These are phyloP conservation scores for Gymnopilus junonius DNA, from an alignment of 768 basidiomycete genomes.

Conservation along the genomic window DNA sequence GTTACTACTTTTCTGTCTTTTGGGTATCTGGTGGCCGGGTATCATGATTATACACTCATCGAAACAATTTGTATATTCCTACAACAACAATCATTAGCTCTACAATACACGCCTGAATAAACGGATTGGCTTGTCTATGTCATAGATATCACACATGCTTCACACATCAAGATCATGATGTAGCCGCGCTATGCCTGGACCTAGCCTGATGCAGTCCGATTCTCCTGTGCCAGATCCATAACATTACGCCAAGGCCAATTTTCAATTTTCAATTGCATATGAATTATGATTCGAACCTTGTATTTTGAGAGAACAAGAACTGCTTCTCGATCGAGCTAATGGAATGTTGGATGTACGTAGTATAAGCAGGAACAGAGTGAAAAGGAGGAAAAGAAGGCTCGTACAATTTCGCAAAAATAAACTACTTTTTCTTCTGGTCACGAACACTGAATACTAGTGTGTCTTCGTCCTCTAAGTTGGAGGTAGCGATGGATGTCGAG, in stretches of 20 bases:
- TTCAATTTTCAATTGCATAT: background rate
- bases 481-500: conserved; percentile 78
- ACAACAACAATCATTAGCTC: background rate
- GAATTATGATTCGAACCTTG: background rate
- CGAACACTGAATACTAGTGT: conserved; percentile 76
- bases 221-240: background rate
- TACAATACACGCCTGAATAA: background rate
- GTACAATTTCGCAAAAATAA: conserved; percentile 3
- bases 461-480: conserved; percentile 94
- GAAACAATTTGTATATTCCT: background rate
- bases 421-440: conserved; percentile 74
- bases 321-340: background rate
- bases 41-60: background rate
- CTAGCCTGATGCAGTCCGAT: background rate
- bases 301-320: background rate
- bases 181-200: background rate
- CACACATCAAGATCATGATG: too few relatives aligned
- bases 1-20: background rate
- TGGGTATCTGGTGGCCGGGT: background rate
- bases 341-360: background rate
- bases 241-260: background rate
- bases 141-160: too few relatives aligned
- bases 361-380: background rate
- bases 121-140: background rate
- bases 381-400: background rate